Base-by-base conservation (phyloP, 345 rosid genomes). In the Lepidium sativum region DNA sequence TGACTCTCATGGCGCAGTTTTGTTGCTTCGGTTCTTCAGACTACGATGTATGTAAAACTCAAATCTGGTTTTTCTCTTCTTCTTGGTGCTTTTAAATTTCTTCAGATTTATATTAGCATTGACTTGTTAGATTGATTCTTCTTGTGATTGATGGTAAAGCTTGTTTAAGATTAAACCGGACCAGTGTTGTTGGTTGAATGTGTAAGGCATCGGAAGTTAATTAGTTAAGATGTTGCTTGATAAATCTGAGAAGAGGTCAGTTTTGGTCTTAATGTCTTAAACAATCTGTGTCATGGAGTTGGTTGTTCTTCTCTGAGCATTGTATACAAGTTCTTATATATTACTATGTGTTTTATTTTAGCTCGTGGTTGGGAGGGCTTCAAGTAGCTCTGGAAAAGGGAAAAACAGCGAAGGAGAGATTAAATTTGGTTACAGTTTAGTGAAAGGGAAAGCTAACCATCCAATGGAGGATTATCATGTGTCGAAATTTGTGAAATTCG, bases 381-480 rank as follows among this genome's bases (percentile, higher is more conserved):
- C 86, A 53, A 78, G 31, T 70, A 81, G 71, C 54, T 77, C 84
- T 5, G 92, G 88, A 2, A 86, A 83, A 71, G 92, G 92, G 34
- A 83, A 73, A 74, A 82, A 80, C 65, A 72, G 68, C 6, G 77
- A 73, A 10, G 81, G 82, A 11, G 76, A 70, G 33, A 59, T 77
- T 21, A 86, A 77, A 68, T 86, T 72, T 68, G 92, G 92, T 16
- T 86, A 78, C 60, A 80, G 79, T 63, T 70, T 86, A 42, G 79
- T 80, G 14, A 86, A 86, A 76, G 92, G 92, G 41, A 86, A 83
- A 80, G 92, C 88, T 18, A 83, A 77, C 70, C 92, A 86, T 74
- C 88, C 91, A 3, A 86, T 86, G 92, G 92, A 86, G 65, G 92
- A 86, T 70, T 86, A 81, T 63, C 83, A 86, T 63, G 88, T 86